These are phyloP conservation scores for Phalaenopsis hybrid DNA, from an alignment of 116 monocot species.

Conservation along the genomic window DNA sequence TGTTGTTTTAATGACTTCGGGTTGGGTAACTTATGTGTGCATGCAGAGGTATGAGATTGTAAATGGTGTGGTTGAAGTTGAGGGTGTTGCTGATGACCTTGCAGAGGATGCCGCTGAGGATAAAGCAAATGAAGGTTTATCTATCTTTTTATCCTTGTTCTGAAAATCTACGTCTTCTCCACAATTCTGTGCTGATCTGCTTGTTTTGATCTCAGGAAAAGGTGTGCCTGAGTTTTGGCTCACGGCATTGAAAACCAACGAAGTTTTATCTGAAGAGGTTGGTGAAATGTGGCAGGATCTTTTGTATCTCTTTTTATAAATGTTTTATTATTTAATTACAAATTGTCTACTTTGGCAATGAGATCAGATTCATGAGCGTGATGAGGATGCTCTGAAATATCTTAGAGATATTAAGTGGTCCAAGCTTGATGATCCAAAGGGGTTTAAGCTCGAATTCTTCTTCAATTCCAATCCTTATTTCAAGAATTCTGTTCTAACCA, in stretches of 20 bases:
- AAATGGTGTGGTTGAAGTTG: slow-evolving; percentile 65
- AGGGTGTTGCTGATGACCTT: slow-evolving; percentile 34
- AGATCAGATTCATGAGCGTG: slow-evolving; percentile 69
- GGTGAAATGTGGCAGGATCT: neutral
- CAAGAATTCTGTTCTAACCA: slow-evolving; percentile 73
- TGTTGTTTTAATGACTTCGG: neutral
- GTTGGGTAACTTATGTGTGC: neutral
- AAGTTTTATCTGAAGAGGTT: slow-evolving; percentile 69
- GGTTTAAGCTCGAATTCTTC: slow-evolving; percentile 84
- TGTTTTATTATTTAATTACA: neutral
- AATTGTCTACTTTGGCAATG: neutral
- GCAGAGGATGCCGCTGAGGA: slow-evolving; percentile 25
- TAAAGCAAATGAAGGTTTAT: slow-evolving; percentile 40
- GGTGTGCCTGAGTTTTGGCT: slow-evolving; percentile 83
- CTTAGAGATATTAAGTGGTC: slow-evolving; percentile 84
- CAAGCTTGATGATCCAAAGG: slow-evolving; percentile 58
- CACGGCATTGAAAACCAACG: slow-evolving; percentile 79
- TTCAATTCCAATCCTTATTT: slow-evolving; percentile 78
- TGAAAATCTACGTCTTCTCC: neutral
- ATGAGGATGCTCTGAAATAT: slow-evolving; percentile 74
- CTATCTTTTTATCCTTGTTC: neutral
- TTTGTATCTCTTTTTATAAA: neutral
- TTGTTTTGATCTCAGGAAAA: slow-evolving; percentile 30
- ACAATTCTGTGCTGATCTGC: neutral
- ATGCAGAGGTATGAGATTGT: slow-evolving; percentile 69